Conservation (phyloP, 495 filamentous ascomycete species). For the Neurospora terricola region DNA sequence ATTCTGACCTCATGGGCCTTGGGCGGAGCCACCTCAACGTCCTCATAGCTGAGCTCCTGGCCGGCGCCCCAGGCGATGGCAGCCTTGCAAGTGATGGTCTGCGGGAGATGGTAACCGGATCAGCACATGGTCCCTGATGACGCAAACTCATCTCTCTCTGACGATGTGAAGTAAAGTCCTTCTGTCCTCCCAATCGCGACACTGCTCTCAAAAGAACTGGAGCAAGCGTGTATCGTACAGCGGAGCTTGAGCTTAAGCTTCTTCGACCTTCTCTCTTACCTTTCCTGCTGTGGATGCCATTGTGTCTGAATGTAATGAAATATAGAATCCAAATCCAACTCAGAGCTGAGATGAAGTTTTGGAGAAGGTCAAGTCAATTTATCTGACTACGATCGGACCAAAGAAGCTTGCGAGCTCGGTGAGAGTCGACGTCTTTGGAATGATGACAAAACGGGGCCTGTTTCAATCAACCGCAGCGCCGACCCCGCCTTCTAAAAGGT, state of each 20-base stretch:
- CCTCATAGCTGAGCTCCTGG: conserved; percentile 78
- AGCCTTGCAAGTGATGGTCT: conserved; percentile 60
- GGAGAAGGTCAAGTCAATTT: neutral
- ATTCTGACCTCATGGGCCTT: conserved; percentile 93
- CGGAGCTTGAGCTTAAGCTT: neutral
- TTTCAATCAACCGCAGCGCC: neutral
- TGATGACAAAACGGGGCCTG: conserved; percentile 1
- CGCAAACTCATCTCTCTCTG: neutral
- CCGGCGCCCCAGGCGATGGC: conserved; percentile 95
- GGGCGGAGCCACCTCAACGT: conserved; percentile 87
- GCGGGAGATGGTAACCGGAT: neutral
- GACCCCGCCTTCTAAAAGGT: conserved; percentile 11
- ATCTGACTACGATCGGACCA: neutral
- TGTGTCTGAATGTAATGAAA: conserved; percentile 4
- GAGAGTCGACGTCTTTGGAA: neutral
- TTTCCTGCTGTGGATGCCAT: conserved; percentile 42
- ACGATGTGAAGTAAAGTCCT: neutral
- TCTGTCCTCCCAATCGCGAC: neutral
- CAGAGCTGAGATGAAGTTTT: neutral
- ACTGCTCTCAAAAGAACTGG: neutral
- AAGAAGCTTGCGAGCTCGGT: neutral
- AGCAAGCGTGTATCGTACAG: neutral
- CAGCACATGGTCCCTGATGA: neutral
- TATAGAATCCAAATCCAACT: neutral
- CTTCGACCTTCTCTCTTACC: conserved; percentile 21